Base-by-base conservation (phyloP, 805 yeast species). In the Nematodospora valgi region DNA sequence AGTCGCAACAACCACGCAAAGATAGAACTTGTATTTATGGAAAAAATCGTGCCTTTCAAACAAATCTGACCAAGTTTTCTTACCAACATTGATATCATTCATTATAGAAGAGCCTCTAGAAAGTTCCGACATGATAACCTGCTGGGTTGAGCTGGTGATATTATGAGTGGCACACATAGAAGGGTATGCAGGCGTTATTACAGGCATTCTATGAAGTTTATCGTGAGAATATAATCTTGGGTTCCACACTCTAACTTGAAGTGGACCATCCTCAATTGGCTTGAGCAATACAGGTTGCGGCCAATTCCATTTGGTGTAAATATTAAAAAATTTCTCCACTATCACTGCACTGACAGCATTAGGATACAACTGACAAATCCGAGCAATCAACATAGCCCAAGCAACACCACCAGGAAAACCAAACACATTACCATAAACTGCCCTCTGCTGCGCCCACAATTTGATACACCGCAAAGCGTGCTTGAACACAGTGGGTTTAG, bases 371-470 rank as follows among this genome's bases (percentile, higher is more conserved):
- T 93, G 98, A 59, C 98, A 93, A 19, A 93, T 87, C 49, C 98
- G 73, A 1, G 98, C 98, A n/a, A 89, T 97, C 26, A 93, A 60
- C 97, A 93, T 93, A 1, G 98, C 98, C 98, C 98, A 93, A 1
- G 98, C 98, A 32, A 93, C 98, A 59, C 98, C 98, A 52, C 98
- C 98, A 1, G 98, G 98, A 61, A 91, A 93, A 0, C 98, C 98
- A 72, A 83, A 86, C 29, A 93, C 83, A 54, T 93, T 93, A 5
- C 86, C 97, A 61, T 93, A 93, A 11, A 93, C 77, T 0, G 96
- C 98, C 33, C 98, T 73, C 51, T 88, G 78, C 54, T 88, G 91
- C 0, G 98, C 98, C 98, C 98, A 93, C 51, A 93, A 70, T 59
- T 93, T 93, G 44, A 93, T 85, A 11, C 95, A 89, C 45, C 98